phyloP scores from a whole-genome alignment of 345 rosid genomes.

The Lepidium aucheri region DNA sequence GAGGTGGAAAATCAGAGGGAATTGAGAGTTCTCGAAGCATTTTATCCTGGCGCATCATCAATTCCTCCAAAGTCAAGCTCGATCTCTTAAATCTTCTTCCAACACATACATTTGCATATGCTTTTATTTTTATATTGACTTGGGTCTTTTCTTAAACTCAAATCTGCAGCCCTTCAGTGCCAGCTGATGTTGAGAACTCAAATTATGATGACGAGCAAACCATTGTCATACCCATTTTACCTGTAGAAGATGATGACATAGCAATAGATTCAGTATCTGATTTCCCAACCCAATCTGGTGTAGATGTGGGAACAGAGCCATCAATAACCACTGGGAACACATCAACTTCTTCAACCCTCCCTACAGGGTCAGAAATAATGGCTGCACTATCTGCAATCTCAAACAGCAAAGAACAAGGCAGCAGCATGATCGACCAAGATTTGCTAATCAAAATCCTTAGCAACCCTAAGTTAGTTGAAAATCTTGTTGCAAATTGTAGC shows the following conservation, averaged over 20 bases:
- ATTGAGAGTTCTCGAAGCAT: constrained; percentile 89
- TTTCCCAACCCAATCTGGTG: constrained; percentile 10
- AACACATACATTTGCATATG: neutral
- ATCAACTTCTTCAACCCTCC: constrained; percentile 24
- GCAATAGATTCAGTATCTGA: constrained; percentile 35
- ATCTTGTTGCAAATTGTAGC: constrained; percentile 45
- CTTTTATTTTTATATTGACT: neutral
- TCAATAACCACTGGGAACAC: constrained; percentile 27
- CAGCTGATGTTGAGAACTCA: constrained; percentile 37
- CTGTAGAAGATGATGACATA: constrained; percentile 83
- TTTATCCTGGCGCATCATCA: constrained; percentile 81
- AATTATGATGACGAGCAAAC: constrained; percentile 37
- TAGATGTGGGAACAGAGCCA: constrained; percentile 8
- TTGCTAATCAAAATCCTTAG: constrained; percentile 73
- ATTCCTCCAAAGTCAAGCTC: constrained; percentile 69
- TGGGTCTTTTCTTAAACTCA: constrained; percentile 7
- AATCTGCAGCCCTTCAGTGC: constrained; percentile 56
- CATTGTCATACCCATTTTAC: constrained; percentile 56
- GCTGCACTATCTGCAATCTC: constrained; percentile 62
- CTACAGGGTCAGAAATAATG: constrained; percentile 48
- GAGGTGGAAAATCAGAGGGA: constrained; percentile 73
- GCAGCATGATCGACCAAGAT: constrained; percentile 58
- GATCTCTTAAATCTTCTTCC: constrained; percentile 3
- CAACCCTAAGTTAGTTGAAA: constrained; percentile 73
- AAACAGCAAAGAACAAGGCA: constrained; percentile 55